phyloP scores from a whole-genome alignment of 176 grass and related monocot species.

The Lolium multiflorum region DNA sequence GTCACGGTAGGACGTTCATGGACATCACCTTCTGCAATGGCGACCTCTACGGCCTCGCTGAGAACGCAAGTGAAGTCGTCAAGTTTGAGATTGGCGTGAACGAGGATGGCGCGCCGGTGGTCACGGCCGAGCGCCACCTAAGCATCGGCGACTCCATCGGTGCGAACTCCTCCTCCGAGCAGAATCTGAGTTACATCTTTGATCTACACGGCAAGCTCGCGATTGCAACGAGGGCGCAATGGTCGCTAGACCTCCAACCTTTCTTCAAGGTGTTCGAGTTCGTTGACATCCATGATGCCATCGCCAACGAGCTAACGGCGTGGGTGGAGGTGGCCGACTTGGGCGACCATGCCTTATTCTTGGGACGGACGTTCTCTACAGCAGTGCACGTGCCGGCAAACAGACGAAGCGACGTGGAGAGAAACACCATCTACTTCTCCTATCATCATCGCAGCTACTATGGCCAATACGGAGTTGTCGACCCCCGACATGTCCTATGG shows the following conservation, averaged over 20 bases:
- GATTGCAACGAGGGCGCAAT: neutral
- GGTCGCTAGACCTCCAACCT: neutral
- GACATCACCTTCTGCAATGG: neutral
- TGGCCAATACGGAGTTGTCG: neutral
- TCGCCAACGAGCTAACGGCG: no score
- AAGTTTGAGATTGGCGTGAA: neutral
- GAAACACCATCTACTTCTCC: neutral
- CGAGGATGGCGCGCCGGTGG: neutral
- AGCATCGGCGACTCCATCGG: neutral
- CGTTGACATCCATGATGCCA: neutral
- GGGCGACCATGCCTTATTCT: neutral
- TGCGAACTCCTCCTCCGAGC: neutral
- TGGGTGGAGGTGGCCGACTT: neutral
- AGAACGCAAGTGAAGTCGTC: neutral
- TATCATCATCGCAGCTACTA: neutral
- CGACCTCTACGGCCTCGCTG: neutral
- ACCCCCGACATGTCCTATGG: neutral
- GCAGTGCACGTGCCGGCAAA: neutral
- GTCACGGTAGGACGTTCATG: neutral
- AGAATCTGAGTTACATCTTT: neutral
- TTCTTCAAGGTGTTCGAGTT: conserved; percentile 18
- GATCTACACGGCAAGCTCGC: conserved; percentile 1
- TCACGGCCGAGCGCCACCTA: neutral
- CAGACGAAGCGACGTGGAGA: neutral
- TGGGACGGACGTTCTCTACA: neutral